Base-by-base conservation (phyloP, 768 basidiomycete genomes). In the Tulasnella sp. region DNA sequence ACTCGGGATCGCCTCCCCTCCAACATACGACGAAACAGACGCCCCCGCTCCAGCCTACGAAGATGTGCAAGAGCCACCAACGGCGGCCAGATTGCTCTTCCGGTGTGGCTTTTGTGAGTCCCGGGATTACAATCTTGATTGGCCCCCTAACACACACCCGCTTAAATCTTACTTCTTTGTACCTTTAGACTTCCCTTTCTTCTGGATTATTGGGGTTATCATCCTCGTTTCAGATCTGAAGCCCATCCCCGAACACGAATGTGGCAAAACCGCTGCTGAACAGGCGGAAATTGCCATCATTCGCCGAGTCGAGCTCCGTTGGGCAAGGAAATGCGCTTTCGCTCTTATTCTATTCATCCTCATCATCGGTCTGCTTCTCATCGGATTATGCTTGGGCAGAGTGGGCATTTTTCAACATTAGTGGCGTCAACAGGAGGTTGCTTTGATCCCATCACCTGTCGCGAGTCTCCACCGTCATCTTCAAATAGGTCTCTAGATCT, bases 21-120 rank as follows among this genome's bases (percentile, higher is more conserved):
- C 58, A 19, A 19, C 58, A 23, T 60, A 60, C 34, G 58, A 41
- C 19, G 43, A 47, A 7, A 47, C 58, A 5, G 58, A 60, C 2
- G 50, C 1, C 58, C 58, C 58, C 17, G 58, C 58, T n/a, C 58
- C 58, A 24, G 58, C 58, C 26, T 60, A 60, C 58, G 58, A 52
- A 51, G 58, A 51, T 27, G 52, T 51, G 27, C 59, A 62, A 48
- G 47, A 60, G 34, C 61, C 61, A 24, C 1, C 2, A 5, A 62
- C 61, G 23, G 30, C 61, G 26, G 60, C 61, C n/a, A 30, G 47
- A 32, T 62, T 61, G 38, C 49, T 62, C 43, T 62, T 62, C 58
- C 19, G 49, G 26, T 61, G 32, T 23, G 61, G 61, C 27, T 62
- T 62, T 29, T 32, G 61, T 62, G 44, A 51, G 61, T 62, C 52